Base-by-base conservation (phyloP, 2,329 filamentous ascomycete genomes). In the Nigrospora oryzae region DNA sequence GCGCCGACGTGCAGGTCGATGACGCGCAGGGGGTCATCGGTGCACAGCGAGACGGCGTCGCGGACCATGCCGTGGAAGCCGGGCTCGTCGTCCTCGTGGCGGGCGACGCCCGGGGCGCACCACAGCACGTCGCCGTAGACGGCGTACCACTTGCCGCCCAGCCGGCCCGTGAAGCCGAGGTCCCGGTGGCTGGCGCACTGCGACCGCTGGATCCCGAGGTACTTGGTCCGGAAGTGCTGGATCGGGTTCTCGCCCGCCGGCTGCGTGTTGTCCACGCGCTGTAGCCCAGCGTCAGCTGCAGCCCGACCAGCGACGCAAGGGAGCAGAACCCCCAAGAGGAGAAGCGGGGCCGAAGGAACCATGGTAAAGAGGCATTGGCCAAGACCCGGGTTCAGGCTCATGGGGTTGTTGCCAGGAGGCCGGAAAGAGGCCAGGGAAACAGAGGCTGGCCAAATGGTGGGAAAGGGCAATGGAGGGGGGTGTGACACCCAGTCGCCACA, bases 31-130 rank as follows among this genome's bases (percentile, higher is more conserved):
- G 65, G 60, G 44, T 66, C 53, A 15, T 62, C 53, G 0, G 62
- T 66, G 44, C 61, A 46, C 2, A 52, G 53, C 1, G 64, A 66
- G 5, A 67, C 47, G 4, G 64, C 55, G 44, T 68, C 61, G 8
- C 66, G 56, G 2, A 68, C 66, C 60, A 67, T 64, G 17, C 64
- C 66, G 23, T 68, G 61, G 37, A 69, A 68, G 0, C 63, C 62
- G 0, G 56, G 49, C 2, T 52, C 48, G 23, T 65, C 59, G 5
- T 53, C 28, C 2, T 46, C 46, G 1, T 58, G 55, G n/a, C 66
- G 54, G 1, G 51, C 59, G 3, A 68, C 57, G 0, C 62, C 63
- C 1, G 52, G 43, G 1, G 54, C 56, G 36, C 62, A 63, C 60
- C 65, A 70, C 2, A 67, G 42, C 7, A 55, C 58, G 44, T 65